These are phyloP conservation scores for Tolypocladium endophyticum DNA, from an alignment of 2,329 filamentous ascomycete species.

Conservation along the genomic window DNA sequence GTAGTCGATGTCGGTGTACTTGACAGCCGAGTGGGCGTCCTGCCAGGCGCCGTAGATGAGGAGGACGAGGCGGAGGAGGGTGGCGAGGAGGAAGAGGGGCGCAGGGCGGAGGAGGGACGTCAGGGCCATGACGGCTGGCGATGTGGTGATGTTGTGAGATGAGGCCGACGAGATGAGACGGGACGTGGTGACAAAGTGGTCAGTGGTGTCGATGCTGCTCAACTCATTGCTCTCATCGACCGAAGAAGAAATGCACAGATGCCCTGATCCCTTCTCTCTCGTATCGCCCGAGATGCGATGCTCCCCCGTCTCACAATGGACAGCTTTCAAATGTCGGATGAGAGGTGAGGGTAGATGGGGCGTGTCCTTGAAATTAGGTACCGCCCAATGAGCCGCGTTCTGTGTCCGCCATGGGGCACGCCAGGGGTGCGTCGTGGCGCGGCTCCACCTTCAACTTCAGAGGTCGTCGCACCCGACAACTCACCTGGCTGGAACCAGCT, in stretches of 20 bases:
- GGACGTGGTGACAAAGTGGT: not conserved
- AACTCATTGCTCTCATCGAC: not conserved
- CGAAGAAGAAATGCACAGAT: not conserved
- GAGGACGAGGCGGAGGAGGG: constrained; percentile 59
- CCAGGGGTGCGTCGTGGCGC: not conserved
- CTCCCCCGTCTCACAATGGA: not conserved
- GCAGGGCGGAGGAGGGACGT: constrained; percentile 19
- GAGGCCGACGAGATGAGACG: not conserved
- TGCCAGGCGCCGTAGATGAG: constrained; percentile 87
- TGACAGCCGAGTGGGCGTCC: constrained; percentile 81
- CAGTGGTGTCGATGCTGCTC: not conserved
- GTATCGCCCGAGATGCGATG: not conserved
- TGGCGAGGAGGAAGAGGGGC: constrained; percentile 45
- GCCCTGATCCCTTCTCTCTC: not conserved
- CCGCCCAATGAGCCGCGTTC: not conserved
- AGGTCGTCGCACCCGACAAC: not conserved
- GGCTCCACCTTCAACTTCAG: not conserved
- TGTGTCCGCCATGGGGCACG: not conserved
- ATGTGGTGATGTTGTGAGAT: constrained; percentile 1
- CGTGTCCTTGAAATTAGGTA: not conserved
- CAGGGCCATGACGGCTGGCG: constrained; percentile 1
- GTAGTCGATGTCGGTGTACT: constrained; percentile 99
- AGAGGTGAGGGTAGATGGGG: not conserved
- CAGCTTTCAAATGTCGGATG: not conserved
- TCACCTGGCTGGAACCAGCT: not conserved